These are phyloP conservation scores for Chalciporus pseudorubinellus DNA, from an alignment of 768 basidiomycete species.

Conservation along the genomic window DNA sequence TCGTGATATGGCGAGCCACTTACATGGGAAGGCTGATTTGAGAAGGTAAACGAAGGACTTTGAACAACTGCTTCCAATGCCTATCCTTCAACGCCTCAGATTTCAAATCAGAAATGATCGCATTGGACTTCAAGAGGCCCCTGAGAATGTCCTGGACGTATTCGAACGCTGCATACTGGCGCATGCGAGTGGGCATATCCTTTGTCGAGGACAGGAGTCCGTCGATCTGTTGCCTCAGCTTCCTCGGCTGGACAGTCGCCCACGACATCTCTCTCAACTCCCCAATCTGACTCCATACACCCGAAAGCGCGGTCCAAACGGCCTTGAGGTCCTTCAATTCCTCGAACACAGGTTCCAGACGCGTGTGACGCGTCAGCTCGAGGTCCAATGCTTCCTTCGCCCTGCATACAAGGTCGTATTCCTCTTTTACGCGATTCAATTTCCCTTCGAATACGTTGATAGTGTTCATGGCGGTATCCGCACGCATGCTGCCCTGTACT, in stretches of 20 bases:
- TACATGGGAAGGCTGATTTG: conserved; percentile 77
- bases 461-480: conserved; percentile 93
- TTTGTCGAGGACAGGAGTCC: conserved; percentile 89
- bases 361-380: conserved; percentile 84
- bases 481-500: conserved; percentile 94
- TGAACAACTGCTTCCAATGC: conserved; percentile 98
- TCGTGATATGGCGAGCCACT: conserved; percentile 25
- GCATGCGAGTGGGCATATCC: conserved; percentile 99
- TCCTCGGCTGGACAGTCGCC: conserved; percentile 92
- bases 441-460: conserved; percentile 95
- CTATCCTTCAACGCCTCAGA: conserved; percentile 96
- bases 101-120: conserved; percentile 89
- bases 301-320: conserved; percentile 97
- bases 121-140: conserved; percentile 84
- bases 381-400: conserved; percentile 97
- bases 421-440: conserved; percentile 84
- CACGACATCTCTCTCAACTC: conserved; percentile 87
- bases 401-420: conserved; percentile 91
- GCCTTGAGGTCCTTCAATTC: conserved; percentile 95
- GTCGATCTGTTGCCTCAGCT: conserved; percentile 91
- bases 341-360: conserved; percentile 91
- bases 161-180: conserved; percentile 98
- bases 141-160: conserved; percentile 92
- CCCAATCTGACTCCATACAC: conserved; percentile 91
- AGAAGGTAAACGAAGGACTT: conserved; percentile 70